A percentile compares a stretch with the other conserved stretches of the same genome.
phyloP scores from a whole-genome alignment of 2,329 filamentous ascomycete genomes.

The Monilinia polystroma region DNA sequence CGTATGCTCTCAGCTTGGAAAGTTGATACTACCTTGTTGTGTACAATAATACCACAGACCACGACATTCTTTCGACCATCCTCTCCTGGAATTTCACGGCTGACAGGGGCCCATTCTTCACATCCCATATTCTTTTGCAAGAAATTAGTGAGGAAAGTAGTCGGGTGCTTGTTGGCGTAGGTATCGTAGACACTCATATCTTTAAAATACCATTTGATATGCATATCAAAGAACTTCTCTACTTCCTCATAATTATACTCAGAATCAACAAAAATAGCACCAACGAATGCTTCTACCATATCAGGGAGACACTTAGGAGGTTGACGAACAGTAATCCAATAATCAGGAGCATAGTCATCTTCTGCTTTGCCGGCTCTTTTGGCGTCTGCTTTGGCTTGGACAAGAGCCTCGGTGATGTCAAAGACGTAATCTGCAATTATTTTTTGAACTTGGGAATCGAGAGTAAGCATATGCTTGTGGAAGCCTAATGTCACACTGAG shows the following conservation, averaged over 20 bases:
- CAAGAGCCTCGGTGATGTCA: conserved; percentile 56
- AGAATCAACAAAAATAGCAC: conserved; percentile 88
- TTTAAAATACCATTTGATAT: conserved; percentile 75
- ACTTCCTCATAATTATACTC: conserved; percentile 74
- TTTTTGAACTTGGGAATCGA: conserved; percentile 47
- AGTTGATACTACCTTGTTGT: conserved; percentile 65
- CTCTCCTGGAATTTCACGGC: conserved; percentile 45
- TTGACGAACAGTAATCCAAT: conserved; percentile 63
- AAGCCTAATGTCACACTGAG: conserved; percentile 77
- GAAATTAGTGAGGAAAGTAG: conserved; percentile 66
- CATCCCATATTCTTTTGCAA: conserved; percentile 68
- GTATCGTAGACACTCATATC: conserved; percentile 87
- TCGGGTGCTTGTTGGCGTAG: conserved; percentile 83
- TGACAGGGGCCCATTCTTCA: conserved; percentile 51
- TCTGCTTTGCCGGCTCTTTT: conserved; percentile 40
- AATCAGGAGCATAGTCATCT: conserved; percentile 56
- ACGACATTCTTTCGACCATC: conserved; percentile 50
- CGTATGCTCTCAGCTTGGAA: conserved; percentile 61
- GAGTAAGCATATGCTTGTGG: conserved; percentile 66
- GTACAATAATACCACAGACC: conserved; percentile 73
- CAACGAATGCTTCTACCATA: conserved; percentile 83
- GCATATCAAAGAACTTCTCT: conserved; percentile 70
- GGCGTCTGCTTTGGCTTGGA: conserved; percentile 41
- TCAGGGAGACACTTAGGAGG: conserved; percentile 79
- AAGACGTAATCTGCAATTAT: conserved; percentile 55